phyloP scores from a whole-genome alignment of 306 rosid genomes.

The Mucuna pruriens region DNA sequence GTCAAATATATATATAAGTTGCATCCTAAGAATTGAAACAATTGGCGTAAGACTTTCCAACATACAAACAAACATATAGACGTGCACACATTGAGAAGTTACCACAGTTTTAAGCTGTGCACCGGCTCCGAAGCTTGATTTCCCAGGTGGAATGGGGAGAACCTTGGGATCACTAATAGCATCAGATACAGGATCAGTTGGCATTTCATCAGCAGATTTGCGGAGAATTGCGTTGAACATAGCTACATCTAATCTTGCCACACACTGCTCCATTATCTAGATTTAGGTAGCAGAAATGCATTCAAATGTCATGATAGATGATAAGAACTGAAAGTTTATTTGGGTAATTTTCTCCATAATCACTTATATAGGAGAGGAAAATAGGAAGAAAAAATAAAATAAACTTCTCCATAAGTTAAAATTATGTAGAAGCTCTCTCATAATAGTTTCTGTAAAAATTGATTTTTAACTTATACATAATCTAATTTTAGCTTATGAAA shows the following conservation, averaged over 20 bases:
- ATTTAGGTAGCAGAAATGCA: slow-evolving; percentile 22
- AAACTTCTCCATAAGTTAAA: no score
- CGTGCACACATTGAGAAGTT: slow-evolving; percentile 21
- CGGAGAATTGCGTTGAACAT: slow-evolving; percentile 95
- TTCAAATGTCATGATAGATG: slow-evolving; percentile 11
- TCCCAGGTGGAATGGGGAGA: slow-evolving; percentile 76
- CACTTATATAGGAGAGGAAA: no score
- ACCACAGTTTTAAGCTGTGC: slow-evolving; percentile 82
- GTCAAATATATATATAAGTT: no score
- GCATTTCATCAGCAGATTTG: slow-evolving; percentile 76
- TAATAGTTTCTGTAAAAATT: no score
- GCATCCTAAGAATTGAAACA: no score
- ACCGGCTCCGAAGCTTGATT: slow-evolving; percentile 82
- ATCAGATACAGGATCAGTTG: slow-evolving; percentile 86
- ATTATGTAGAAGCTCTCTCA: no score
- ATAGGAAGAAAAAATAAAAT: no score
- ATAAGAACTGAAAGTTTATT: not conserved
- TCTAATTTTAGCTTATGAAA: no score
- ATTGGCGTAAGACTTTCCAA: no score
- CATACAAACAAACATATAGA: not conserved
- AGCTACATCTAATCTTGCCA: slow-evolving; percentile 85
- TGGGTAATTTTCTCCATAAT: no score
- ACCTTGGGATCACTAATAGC: slow-evolving; percentile 78
- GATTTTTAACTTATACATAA: no score
- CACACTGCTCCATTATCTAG: slow-evolving; percentile 88